Base-by-base conservation (phyloP, 768 basidiomycete genomes). In the Agrocybe praecox region DNA sequence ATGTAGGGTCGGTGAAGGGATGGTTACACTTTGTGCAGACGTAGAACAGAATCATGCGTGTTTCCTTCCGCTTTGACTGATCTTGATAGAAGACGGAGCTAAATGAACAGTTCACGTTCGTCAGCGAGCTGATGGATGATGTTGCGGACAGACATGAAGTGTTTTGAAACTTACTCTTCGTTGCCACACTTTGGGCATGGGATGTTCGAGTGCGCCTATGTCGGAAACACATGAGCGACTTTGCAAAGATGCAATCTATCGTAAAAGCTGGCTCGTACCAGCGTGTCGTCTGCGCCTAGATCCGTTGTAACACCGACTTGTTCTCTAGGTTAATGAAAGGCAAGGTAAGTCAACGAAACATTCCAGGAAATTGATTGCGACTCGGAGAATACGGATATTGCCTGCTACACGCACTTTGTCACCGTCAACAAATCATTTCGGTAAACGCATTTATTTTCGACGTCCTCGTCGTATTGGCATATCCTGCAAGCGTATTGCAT, bases 51-150 rank as follows among this genome's bases (percentile, higher is more conserved):
- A 92, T 92, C 94, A 96, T 96, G 2, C 91, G 83, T 1, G 96
- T 98, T 69, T 96, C 94, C 65, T 93, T 94, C 53, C 96, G 88
- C 69, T 96, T 96, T 17, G 94, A 97, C 70, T 98, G 96, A 72
- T 98, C 96, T 72, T 98, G 96, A 72, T 90, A 98, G 68, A 92
- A 85, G 5, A 98, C 96, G 49, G 93, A 86, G 67, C 96, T 98
- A 66, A n/a, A 56, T 59, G 49, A 46, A 18, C n/a, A n/a, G n/a
- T n/a, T n/a, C n/a, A n/a, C 55, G 54, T 52, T 23, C 47, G 56
- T 36, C 51, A 42, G 46, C n/a, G n/a, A n/a, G n/a, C n/a, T n/a
- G n/a, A n/a, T n/a, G 34, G 44, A 33, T 46, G 40, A 46, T 40
- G 26, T 43, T 49, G 33, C 36, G 46, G 19, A 26, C 42, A 22